Percentiles rank a stretch among this genome's conserved stretches.
phyloP scores from a whole-genome alignment of 1,139 yeast species.

The Hyphopichia buzzinii region DNA sequence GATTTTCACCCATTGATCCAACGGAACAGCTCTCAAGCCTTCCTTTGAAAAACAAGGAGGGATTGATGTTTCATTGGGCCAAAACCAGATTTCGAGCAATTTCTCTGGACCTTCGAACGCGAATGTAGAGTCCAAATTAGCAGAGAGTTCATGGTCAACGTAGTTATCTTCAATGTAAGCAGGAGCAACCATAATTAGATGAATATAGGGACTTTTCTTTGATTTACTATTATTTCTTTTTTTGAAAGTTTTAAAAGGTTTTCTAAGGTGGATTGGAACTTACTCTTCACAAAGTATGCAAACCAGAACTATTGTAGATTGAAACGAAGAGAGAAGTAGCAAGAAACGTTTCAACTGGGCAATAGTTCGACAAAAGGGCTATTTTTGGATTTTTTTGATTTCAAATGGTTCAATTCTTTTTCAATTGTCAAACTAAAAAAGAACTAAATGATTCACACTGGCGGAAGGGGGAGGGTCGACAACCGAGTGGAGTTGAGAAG shows the following conservation, averaged over 20 bases:
- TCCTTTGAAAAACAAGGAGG: slow-evolving; percentile 36
- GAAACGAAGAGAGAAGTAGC: slow-evolving; percentile 53
- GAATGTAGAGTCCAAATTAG: slow-evolving; percentile 76
- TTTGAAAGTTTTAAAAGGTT: slow-evolving; percentile 9
- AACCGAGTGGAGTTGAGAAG: slow-evolving; percentile 24
- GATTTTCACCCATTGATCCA: slow-evolving; percentile 66
- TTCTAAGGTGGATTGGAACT: slow-evolving; percentile 41
- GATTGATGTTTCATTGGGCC: slow-evolving; percentile 34
- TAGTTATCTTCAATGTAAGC: slow-evolving; percentile 48
- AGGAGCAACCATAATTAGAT: slow-evolving; percentile 40
- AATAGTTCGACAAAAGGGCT: too few species aligned
- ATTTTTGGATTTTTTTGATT: slow-evolving; percentile 1
- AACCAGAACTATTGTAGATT: slow-evolving; percentile 15
- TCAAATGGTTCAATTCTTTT: slow-evolving; percentile 9
- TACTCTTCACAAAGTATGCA: slow-evolving; percentile 29
- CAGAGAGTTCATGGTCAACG: slow-evolving; percentile 77
- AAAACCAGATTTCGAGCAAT: slow-evolving; percentile 86
- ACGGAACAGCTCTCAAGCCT: slow-evolving; percentile 66
- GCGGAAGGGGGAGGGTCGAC: slow-evolving; percentile 38
- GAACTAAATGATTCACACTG: slow-evolving; percentile 18
- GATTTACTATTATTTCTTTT: slow-evolving; percentile 11
- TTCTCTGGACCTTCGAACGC: slow-evolving; percentile 99
- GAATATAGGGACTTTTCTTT: slow-evolving; percentile 7
- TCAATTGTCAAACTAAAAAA: slow-evolving; percentile 4
- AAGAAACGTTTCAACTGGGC: slow-evolving; percentile 44